Conservation (phyloP, 2,329 filamentous ascomycete genomes). For the Curvularia hawaiiensis region DNA sequence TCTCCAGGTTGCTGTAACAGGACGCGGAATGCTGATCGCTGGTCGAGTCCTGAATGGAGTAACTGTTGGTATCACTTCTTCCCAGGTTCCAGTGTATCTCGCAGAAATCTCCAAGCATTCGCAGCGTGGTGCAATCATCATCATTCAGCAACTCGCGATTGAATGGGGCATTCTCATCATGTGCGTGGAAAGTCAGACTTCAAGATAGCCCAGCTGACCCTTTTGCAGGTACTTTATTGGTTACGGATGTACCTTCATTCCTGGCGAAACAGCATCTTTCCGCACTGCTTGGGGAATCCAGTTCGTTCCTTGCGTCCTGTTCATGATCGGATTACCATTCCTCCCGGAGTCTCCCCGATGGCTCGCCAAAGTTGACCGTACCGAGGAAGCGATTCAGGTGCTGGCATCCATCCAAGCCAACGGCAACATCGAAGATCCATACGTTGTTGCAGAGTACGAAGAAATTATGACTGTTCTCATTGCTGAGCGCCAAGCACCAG, state of each 20-base stretch:
- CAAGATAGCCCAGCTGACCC: background rate
- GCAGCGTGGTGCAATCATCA: conserved; percentile 69
- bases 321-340: conserved; percentile 58
- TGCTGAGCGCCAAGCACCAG: conserved; percentile 73
- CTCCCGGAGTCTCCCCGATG: conserved; percentile 52
- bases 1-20: conserved; percentile 67
- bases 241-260: conserved; percentile 45
- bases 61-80: conserved; percentile 74
- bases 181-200: conserved; percentile 12
- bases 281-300: conserved; percentile 48
- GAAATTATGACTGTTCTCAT: conserved; percentile 77
- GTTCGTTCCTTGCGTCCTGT: conserved; percentile 44
- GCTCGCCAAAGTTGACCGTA: conserved; percentile 53
- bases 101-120: conserved; percentile 67
- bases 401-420: conserved; percentile 54
- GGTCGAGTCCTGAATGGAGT: conserved; percentile 75
- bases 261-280: conserved; percentile 34
- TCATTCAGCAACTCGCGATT: conserved; percentile 76
- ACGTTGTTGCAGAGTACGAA: conserved; percentile 69
- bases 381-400: conserved; percentile 52
- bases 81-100: conserved; percentile 72
- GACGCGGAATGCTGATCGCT: conserved; percentile 72
- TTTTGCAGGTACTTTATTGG: conserved; percentile 45
- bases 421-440: conserved; percentile 67
- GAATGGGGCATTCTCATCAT: conserved; percentile 62